Conservation (phyloP, 1,284 basidiomycete genomes). For the Heliocybe sulcata region DNA sequence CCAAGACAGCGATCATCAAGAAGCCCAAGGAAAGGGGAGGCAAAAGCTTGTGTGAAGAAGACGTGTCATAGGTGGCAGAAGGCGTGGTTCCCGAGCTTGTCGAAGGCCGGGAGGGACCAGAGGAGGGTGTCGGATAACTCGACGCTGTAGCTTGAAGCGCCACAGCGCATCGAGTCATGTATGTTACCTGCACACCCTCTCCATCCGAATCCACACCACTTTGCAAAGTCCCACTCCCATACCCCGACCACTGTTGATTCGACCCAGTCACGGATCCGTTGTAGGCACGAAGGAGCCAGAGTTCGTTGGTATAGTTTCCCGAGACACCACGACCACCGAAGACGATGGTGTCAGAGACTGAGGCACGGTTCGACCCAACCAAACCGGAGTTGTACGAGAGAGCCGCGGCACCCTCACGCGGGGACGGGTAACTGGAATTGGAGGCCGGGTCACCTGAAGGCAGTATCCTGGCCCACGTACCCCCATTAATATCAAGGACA, state of each 20-base stretch:
- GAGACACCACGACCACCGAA: slow-evolving; percentile 66
- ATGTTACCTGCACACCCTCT: slow-evolving; percentile 55
- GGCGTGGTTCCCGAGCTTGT: slow-evolving; percentile 13
- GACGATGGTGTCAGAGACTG: slow-evolving; percentile 67
- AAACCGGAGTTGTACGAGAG: slow-evolving; percentile 46
- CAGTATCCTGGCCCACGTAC: slow-evolving; percentile 64
- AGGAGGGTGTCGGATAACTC: slow-evolving; percentile 15
- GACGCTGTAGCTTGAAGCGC: slow-evolving; percentile 17
- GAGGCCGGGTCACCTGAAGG: slow-evolving; percentile 65
- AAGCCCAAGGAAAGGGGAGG: slow-evolving; percentile 58
- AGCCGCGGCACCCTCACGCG: slow-evolving; percentile 65
- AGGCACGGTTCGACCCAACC: slow-evolving; percentile 42
- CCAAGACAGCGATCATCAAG: slow-evolving; percentile 44
- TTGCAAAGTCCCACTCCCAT: slow-evolving; percentile 49
- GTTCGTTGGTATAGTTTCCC: slow-evolving; percentile 61
- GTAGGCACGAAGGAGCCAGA: slow-evolving; percentile 74
- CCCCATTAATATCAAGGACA: slow-evolving; percentile 53
- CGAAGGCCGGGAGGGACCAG: not conserved
- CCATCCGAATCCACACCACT: slow-evolving; percentile 59
- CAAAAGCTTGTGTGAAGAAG: slow-evolving; percentile 55
- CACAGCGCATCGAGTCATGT: slow-evolving; percentile 52
- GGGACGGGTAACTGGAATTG: slow-evolving; percentile 44
- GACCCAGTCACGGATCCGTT: slow-evolving; percentile 46
- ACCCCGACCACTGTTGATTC: slow-evolving; percentile 52
- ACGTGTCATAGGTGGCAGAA: slow-evolving; percentile 38